Conservation (phyloP, 2,329 filamentous ascomycete species). For the Orbilia quercus region DNA sequence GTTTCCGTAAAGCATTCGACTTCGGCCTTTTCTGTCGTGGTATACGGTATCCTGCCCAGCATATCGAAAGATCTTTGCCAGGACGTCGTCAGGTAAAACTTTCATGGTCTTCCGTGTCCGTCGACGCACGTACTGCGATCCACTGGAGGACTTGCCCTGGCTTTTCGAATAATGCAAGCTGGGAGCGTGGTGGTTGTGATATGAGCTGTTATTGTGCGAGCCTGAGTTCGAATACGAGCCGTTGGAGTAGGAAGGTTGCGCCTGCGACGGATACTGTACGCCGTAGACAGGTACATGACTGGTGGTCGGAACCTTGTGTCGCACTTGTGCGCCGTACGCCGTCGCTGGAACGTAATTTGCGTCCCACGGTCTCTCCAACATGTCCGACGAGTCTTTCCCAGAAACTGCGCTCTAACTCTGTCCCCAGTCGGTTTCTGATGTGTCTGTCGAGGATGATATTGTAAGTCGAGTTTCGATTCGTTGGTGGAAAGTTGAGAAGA, state of each 20-base stretch:
- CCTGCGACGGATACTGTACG: slow-evolving; percentile 54
- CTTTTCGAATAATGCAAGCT: slow-evolving; percentile 51
- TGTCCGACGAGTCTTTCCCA: slow-evolving; percentile 49
- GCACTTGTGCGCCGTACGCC: slow-evolving; percentile 55
- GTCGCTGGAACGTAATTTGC: slow-evolving; percentile 56
- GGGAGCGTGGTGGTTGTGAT: slow-evolving; percentile 35
- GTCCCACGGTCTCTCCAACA: slow-evolving; percentile 57
- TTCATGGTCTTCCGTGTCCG: slow-evolving; percentile 54
- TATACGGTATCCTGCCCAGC: slow-evolving; percentile 40
- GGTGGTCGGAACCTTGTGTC: slow-evolving; percentile 55
- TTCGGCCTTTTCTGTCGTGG: slow-evolving; percentile 44
- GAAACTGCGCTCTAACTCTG: slow-evolving; percentile 36
- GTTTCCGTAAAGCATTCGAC: slow-evolving; percentile 33
- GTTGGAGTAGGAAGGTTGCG: slow-evolving; percentile 48
- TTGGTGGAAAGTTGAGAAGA: slow-evolving; percentile 12
- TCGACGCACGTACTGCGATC: slow-evolving; percentile 49
- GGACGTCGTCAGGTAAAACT: slow-evolving; percentile 43
- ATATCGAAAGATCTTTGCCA: slow-evolving; percentile 55
- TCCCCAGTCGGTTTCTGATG: slow-evolving; percentile 36
- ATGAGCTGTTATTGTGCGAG: slow-evolving; percentile 41
- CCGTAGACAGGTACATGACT: slow-evolving; percentile 52
- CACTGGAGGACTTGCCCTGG: slow-evolving; percentile 53
- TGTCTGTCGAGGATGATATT: slow-evolving; percentile 6
- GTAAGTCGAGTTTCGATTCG: slow-evolving; percentile 14
- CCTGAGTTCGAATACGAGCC: slow-evolving; percentile 42